phyloP scores from a whole-genome alignment of 352 stramenopile genomes.

The Phytophthora hibernalis region DNA sequence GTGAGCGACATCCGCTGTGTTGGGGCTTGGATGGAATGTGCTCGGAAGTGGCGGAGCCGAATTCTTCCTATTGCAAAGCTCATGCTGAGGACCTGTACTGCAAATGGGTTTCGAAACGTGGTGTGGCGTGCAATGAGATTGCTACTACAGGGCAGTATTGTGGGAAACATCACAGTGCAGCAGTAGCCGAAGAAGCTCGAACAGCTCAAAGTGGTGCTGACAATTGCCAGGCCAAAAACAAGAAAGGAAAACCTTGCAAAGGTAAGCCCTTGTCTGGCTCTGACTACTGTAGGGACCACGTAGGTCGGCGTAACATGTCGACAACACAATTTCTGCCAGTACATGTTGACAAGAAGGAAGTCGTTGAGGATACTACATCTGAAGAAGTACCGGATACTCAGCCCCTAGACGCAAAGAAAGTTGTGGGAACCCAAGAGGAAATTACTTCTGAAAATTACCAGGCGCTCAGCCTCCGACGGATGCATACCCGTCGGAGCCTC shows the following conservation, averaged over 20 bases:
- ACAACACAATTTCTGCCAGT: background rate
- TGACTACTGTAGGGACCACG: constrained; percentile 54
- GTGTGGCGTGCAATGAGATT: constrained; percentile 41
- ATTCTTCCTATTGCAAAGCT: constrained; percentile 54
- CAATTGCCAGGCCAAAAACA: constrained; percentile 46
- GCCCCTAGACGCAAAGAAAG: too few relatives aligned
- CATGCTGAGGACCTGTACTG: constrained; percentile 40
- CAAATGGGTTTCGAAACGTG: constrained; percentile 36
- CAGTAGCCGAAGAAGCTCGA: background rate
- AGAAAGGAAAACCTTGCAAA: constrained; percentile 59
- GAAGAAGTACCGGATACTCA: background rate
- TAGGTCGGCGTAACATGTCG: constrained; percentile 3
- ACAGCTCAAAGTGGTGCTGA: background rate
- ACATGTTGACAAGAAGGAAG: background rate
- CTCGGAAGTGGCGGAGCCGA: constrained; percentile 37
- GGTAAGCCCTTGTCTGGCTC: constrained; percentile 28
- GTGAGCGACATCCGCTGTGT: constrained; percentile 58
- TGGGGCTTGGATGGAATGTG: constrained; percentile 52
- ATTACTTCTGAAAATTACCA: background rate
- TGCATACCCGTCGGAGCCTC: background rate
- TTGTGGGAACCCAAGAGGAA: too few relatives aligned
- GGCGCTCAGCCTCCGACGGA: background rate
- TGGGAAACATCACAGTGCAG: constrained; percentile 29
- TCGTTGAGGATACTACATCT: background rate
- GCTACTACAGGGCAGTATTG: constrained; percentile 47